Evolutionary conservation across 2,329 filamentous ascomycete species (phyloP), one percentile per base, ranked within the genome.

Genomic region (Fusarium subtropicale): DNA sequence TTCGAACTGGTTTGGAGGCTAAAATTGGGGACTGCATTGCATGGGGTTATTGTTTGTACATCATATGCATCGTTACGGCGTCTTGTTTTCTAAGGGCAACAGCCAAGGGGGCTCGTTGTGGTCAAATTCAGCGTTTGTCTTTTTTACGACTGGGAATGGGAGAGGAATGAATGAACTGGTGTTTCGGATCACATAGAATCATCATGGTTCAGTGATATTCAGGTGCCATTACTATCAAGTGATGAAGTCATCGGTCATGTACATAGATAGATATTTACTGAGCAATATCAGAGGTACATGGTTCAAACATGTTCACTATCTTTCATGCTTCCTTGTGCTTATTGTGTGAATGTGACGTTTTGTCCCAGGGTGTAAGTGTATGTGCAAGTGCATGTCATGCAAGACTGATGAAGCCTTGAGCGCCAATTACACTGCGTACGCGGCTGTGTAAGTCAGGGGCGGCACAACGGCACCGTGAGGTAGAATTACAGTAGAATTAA

Each of bases 1-100:
- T n/a, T 31, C 7, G 10, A 22, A 28, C 7, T 31, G 16, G 45
- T 20, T 11, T 13, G 39, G 24, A 48, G 55, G 41, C 50, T 39
- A 56, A 31, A 30, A 44, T 44, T 24, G 34, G 45, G 39, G 26
- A 31, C 39, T 12, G 39, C 30, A 51, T 52, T 48, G 42, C 52
- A 41, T 50, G 53, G 48, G 65, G 55, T 59, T 30, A 61, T 66
- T 48, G 56, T 51, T 57, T 62, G 68, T 50, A 52, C 55, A 60
- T 64, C 45, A 61, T 56, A 66, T 75, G 73, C 73, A 75, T 75
- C 51, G 59, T 71, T 45, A 72, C 56, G 73, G 73, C 70, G 73
- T 75, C 61, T 71, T 66, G 51, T 56, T 64, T 72, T 64, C 61
- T 71, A 42, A 52, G 68, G 47, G 51, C 56, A 68, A 64, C 72